Conservation (phyloP, 768 basidiomycete genomes). For the Russula earlei region DNA sequence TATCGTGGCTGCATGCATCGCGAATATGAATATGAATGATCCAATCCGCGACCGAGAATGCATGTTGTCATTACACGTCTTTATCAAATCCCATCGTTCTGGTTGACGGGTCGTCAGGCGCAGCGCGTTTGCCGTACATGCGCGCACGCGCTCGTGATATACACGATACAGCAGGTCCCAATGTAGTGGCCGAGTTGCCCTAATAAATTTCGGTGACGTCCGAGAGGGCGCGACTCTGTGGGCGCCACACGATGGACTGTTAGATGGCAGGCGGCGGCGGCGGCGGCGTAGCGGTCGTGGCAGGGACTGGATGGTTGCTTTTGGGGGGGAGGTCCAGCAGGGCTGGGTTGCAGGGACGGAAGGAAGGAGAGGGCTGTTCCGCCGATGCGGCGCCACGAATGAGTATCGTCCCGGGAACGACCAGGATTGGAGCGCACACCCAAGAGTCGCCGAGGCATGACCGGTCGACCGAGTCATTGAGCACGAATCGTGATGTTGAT, state of each 20-base stretch:
- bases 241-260: neutral
- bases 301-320: too few relatives aligned
- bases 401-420: too few relatives aligned
- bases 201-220: neutral
- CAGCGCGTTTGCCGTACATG: neutral
- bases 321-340: too few relatives aligned
- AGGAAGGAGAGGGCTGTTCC: too few relatives aligned
- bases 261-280: neutral
- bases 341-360: neutral
- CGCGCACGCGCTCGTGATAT: neutral
- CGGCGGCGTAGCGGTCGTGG: neutral
- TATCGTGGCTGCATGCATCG: neutral
- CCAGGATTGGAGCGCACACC: too few relatives aligned
- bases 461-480: too few relatives aligned
- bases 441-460: neutral
- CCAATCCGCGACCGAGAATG: neutral
- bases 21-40: constrained; percentile 4
- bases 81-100: neutral
- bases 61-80: too few relatives aligned
- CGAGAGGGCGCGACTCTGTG: neutral
- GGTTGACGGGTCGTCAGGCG: neutral
- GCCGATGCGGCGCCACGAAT: too few relatives aligned
- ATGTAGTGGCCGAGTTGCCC: neutral
- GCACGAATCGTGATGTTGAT: neutral
- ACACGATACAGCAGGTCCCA: neutral